Evolutionary conservation across 495 filamentous ascomycete genomes (phyloP).

Genomic region (Hypoxylon fragiforme): DNA sequence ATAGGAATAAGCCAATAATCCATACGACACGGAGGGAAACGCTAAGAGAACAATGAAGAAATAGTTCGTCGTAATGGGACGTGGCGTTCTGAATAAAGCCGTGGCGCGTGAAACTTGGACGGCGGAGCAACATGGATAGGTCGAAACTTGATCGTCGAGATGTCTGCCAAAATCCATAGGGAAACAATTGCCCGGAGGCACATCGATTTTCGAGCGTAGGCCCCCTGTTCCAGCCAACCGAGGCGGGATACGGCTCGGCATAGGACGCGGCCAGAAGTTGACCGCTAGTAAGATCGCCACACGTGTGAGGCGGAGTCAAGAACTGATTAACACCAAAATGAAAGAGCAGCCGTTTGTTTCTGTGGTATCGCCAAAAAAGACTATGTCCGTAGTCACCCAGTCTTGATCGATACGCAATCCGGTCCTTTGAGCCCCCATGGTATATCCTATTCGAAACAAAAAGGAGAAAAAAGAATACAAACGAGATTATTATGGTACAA

Average conservation of each 20-base stretch:
- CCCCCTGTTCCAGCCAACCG: not conserved
- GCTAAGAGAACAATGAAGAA: conserved; percentile 16
- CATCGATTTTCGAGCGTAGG: conserved; percentile 1
- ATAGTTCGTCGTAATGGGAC: conserved; percentile 21
- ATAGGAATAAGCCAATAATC: conserved; percentile 9
- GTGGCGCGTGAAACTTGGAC: conserved; percentile 20
- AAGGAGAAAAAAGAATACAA: conserved; percentile 20
- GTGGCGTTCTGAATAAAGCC: conserved; percentile 25
- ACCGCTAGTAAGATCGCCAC: not conserved
- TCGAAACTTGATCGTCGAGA: conserved; percentile 1
- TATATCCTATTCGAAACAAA: conserved; percentile 18
- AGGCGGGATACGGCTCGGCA: not conserved
- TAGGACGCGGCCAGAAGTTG: not conserved
- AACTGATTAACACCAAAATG: not conserved
- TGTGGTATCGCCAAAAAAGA: conserved; percentile 11
- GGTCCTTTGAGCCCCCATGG: conserved; percentile 24
- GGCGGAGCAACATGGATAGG: not conserved
- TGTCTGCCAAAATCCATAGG: not conserved
- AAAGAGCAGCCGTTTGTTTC: conserved; percentile 5
- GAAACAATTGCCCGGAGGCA: not conserved
- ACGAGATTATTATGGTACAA: conserved; percentile 22
- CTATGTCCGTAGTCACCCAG: conserved; percentile 3
- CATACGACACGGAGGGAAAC: conserved; percentile 10
- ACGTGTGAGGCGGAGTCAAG: conserved; percentile 2
- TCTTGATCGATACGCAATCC: conserved; percentile 6